These are phyloP conservation scores for Castanea mollissima DNA, from an alignment of 306 rosid genomes.

Conservation along the genomic window DNA sequence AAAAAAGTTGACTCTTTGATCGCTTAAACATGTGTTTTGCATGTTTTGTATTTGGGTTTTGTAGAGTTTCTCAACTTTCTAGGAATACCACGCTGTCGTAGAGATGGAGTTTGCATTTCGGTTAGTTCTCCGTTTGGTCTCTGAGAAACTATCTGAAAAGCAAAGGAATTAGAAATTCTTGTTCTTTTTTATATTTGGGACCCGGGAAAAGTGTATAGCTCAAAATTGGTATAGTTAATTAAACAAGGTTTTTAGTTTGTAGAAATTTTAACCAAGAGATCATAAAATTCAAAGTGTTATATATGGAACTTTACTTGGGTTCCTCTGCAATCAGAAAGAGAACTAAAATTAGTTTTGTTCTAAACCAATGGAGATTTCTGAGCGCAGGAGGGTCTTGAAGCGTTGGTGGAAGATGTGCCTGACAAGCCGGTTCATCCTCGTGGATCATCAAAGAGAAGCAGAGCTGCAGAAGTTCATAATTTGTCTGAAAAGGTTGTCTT, in stretches of 20 bases:
- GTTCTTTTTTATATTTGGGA: slow-evolving; percentile 1
- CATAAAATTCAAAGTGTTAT: background rate
- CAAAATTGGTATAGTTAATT: background rate
- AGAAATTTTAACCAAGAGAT: background rate
- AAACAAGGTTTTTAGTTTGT: background rate
- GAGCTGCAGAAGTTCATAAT: slow-evolving; percentile 99
- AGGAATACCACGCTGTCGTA: background rate
- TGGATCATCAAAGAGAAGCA: slow-evolving; percentile 80
- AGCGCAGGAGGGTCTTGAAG: slow-evolving; percentile 74
- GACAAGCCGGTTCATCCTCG: slow-evolving; percentile 39
- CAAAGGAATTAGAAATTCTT: background rate
- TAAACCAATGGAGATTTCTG: background rate
- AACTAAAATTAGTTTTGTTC: background rate
- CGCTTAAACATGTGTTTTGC: background rate
- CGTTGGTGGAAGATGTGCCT: slow-evolving; percentile 53
- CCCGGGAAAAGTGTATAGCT: slow-evolving; percentile 3
- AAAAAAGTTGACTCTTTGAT: background rate
- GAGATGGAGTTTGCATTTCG: background rate
- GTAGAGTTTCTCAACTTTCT: background rate
- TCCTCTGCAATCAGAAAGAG: background rate
- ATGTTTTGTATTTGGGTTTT: background rate
- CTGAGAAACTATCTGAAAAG: background rate
- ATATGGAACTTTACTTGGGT: background rate
- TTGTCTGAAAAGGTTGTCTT: slow-evolving; percentile 81
- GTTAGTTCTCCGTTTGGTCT: background rate